Base-by-base conservation (phyloP, 2,329 filamentous ascomycete species). In the Simplicillium aogashimaense region DNA sequence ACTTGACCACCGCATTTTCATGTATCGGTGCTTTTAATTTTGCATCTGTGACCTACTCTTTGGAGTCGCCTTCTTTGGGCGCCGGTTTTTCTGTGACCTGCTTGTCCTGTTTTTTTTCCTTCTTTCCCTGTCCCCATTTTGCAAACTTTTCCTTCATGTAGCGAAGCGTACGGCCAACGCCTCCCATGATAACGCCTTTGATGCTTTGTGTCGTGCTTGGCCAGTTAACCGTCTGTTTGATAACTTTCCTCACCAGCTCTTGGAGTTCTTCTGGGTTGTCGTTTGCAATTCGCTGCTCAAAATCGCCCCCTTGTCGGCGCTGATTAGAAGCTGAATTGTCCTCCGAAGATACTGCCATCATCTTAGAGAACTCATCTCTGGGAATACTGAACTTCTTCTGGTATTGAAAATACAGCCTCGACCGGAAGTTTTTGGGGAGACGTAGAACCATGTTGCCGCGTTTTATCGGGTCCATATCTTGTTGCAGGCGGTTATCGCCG, bases 391-490 rank as follows among this genome's bases (percentile, higher is more conserved):
- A 94, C 54, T 94, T 90, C 57, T 83, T 81, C 59, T 95, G 89
- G 60, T 95, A 98, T 53, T 89, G 81, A 60, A 95, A 95, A 65
- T 98, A 98, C 0, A 98, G 69, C 43, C 87, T 89, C 40, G 84
- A 78, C 30, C 92, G 78, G 71, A 98, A 97, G 6, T 80, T 73
- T 52, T 83, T 83, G 4, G 92, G 92, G 10, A 98, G 69, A 11
- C 92, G 82, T 5, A 92, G 80, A 9, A 98, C 90, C 86, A 98
- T 98, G 61, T 98, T 98, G 14, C 86, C 87, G 42, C 92, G 81
- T 54, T 85, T 88, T 43, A 86, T 66, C 0, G 89, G 86, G 52
- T 95, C 86, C 88, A 97, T 94, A 53, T 97, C 88, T 61, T 98
- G 92, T 33, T 74, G 70, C 15, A 98, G 68, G 13, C 66, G 71